These are phyloP conservation scores for Kwoniella bestiolae DNA, from an alignment of 768 basidiomycete species.

Conservation along the genomic window DNA sequence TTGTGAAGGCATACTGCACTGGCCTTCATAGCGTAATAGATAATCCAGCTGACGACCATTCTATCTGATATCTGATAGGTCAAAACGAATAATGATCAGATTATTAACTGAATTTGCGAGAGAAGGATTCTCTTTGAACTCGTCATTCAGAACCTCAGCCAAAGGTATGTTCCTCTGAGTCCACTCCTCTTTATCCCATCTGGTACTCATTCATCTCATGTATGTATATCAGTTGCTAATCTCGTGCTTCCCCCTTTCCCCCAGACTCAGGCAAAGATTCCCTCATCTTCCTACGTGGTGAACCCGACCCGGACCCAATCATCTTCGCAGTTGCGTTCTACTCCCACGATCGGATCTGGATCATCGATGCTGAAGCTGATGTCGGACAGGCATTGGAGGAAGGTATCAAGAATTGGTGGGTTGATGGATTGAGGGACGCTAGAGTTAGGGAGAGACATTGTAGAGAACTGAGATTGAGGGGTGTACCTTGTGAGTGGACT, in stretches of 20 bases:
- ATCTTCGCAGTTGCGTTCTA: conserved; percentile 51
- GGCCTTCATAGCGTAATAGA: background rate
- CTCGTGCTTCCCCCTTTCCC: background rate
- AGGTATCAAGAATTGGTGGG: conserved; percentile 44
- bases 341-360: conserved; percentile 47
- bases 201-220: background rate
- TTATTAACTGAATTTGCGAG: conserved; percentile 47
- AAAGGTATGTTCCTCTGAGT: conserved; percentile 47
- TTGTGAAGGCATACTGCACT: background rate
- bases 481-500: conserved; percentile 42
- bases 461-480: conserved; percentile 45
- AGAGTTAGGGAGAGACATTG: conserved; percentile 49
- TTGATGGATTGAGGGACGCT: conserved; percentile 44
- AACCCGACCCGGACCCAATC: conserved; percentile 49
- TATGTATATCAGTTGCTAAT: background rate
- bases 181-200: too few relatives aligned
- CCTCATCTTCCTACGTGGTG: conserved; percentile 38
- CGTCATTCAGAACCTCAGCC: conserved; percentile 46
- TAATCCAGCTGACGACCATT: background rate
- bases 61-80: conserved; percentile 17
- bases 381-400: conserved; percentile 46
- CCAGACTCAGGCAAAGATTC: conserved; percentile 52
- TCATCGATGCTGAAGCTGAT: conserved; percentile 53
- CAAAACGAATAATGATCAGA: conserved; percentile 46
- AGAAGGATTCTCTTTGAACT: conserved; percentile 42